Conservation (phyloP, 352 stramenopile genomes). For the Globisporangium perplexum region DNA sequence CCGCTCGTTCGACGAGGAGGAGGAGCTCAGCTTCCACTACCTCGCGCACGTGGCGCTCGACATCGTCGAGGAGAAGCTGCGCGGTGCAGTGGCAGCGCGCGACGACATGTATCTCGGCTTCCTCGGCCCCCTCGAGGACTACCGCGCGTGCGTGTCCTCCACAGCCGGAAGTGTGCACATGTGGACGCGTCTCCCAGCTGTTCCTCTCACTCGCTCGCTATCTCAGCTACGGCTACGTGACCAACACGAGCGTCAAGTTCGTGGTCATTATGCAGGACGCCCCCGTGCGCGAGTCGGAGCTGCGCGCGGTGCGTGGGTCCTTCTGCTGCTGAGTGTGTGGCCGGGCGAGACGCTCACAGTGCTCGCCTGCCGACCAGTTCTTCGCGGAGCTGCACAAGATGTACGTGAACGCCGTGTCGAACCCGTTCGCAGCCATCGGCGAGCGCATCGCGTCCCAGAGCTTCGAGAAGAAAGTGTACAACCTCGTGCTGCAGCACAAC, state of each 20-base stretch:
- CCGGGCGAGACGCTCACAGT: neutral
- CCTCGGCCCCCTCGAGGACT: conserved; percentile 81
- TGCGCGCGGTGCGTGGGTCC: conserved; percentile 56
- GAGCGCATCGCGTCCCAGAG: conserved; percentile 73
- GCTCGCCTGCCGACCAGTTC: conserved; percentile 36
- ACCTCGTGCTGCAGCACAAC: conserved; percentile 74
- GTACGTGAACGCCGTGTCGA: conserved; percentile 86
- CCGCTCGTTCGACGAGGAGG: conserved; percentile 76
- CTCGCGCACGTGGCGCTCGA: conserved; percentile 83
- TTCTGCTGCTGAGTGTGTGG: neutral
- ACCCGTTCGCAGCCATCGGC: conserved; percentile 76
- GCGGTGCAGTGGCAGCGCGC: conserved; percentile 39
- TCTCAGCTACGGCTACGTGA: conserved; percentile 72
- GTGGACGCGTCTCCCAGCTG: neutral
- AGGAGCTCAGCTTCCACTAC: conserved; percentile 85
- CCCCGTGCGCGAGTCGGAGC: conserved; percentile 69
- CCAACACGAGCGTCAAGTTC: conserved; percentile 84
- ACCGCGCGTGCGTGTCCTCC: conserved; percentile 43
- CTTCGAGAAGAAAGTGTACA: conserved; percentile 78
- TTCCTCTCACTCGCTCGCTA: too few species aligned
- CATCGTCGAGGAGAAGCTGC: conserved; percentile 79
- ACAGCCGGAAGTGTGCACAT: neutral
- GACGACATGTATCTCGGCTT: conserved; percentile 88
- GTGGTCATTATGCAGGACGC: conserved; percentile 72
- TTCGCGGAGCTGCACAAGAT: conserved; percentile 79